A percentile compares a stretch with the other conserved stretches of the same genome.
Evolutionary conservation across 148 eudicot genomes (phyloP).

Genomic region (Heliamphora exappendiculata): DNA sequence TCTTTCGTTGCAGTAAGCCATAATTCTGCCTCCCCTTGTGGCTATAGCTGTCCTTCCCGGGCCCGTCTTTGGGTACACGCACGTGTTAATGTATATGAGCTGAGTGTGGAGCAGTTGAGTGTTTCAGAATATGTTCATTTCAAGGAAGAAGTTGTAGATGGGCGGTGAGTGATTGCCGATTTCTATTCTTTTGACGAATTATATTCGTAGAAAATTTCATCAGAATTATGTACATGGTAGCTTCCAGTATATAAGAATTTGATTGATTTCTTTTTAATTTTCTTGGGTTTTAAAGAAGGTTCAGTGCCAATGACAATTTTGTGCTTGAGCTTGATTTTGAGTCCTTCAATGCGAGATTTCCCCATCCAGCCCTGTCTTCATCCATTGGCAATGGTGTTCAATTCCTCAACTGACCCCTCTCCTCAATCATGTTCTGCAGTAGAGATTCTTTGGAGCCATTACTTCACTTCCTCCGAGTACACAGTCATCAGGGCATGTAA

Average conservation of each 20-base stretch:
- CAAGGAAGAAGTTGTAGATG: constrained; percentile 90
- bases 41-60: constrained; percentile 91
- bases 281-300: constrained; percentile 1
- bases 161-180: constrained; percentile 37
- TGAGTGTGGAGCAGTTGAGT: constrained; percentile 74
- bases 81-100: constrained; percentile 79
- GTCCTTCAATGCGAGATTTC: constrained; percentile 85
- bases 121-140: constrained; percentile 84
- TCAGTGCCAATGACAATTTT: constrained; percentile 43
- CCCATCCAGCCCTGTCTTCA: constrained; percentile 80
- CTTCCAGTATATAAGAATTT: neutral
- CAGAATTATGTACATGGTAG: neutral
- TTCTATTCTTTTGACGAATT: neutral
- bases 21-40: constrained; percentile 88
- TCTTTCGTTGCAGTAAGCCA: constrained; percentile 65
- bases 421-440: constrained; percentile 88
- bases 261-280: neutral
- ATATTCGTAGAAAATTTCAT: neutral
- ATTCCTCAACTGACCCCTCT: constrained; percentile 90
- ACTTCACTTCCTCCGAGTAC: constrained; percentile 79
- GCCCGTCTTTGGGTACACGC: constrained; percentile 97
- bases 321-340: constrained; percentile 91
- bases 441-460: constrained; percentile 91
- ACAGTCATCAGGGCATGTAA: constrained; percentile 77
- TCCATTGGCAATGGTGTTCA: constrained; percentile 98